Conservation (phyloP, 2,329 filamentous ascomycete species). For the Aspergillus viridinutans region DNA sequence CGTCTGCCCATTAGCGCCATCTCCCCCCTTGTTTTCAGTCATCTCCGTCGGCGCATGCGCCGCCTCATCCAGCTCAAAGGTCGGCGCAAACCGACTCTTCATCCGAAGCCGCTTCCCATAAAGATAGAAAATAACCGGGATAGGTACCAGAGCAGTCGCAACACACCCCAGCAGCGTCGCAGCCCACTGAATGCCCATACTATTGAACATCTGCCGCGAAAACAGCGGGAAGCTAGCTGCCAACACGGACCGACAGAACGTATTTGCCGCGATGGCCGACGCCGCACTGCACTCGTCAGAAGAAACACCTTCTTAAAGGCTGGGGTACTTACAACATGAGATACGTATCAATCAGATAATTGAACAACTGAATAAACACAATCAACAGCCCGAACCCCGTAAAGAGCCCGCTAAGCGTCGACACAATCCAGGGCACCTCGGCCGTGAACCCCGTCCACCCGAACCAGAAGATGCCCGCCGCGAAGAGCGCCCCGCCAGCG, state of each 20-base stretch:
- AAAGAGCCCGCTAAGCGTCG: slow-evolving; percentile 46
- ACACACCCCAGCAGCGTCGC: slow-evolving; percentile 36
- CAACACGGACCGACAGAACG: background rate
- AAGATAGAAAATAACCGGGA: slow-evolving; percentile 36
- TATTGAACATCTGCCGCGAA: slow-evolving; percentile 4
- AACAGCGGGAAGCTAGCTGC: slow-evolving; percentile 2
- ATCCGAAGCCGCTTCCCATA: slow-evolving; percentile 15
- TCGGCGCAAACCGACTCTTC: background rate
- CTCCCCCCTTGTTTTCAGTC: background rate
- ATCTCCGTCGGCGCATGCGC: background rate
- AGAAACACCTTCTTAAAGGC: background rate
- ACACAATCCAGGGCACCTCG: slow-evolving; percentile 40
- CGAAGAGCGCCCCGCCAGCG: slow-evolving; percentile 48
- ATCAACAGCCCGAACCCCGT: slow-evolving; percentile 56
- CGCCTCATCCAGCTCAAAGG: background rate
- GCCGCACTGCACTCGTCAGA: background rate
- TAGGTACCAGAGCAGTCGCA: slow-evolving; percentile 32
- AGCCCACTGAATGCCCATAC: slow-evolving; percentile 32
- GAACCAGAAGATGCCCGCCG: slow-evolving; percentile 70
- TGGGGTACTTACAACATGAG: slow-evolving; percentile 38
- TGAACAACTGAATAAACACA: slow-evolving; percentile 56
- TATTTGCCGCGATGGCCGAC: slow-evolving; percentile 4
- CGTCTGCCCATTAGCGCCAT: background rate
- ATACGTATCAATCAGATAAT: slow-evolving; percentile 58
- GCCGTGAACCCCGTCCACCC: slow-evolving; percentile 62